phyloP scores from a whole-genome alignment of 208 protist genomes.

The Wallacemonas sp. region DNA sequence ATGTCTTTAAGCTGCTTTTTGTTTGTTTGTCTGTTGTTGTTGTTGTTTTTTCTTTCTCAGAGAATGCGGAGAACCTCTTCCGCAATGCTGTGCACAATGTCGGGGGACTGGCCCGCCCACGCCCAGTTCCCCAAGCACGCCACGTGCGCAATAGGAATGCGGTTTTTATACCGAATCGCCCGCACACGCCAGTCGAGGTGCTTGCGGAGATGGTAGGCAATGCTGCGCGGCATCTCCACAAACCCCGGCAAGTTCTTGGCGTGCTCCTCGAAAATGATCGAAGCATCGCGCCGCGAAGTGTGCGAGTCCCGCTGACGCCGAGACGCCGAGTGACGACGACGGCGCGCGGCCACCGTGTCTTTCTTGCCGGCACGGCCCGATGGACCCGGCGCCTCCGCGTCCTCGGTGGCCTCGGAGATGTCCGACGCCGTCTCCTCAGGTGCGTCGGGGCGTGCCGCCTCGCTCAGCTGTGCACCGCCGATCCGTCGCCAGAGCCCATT shows the following conservation, averaged over 20 bases:
- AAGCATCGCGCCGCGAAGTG: not conserved
- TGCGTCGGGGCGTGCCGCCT: no score
- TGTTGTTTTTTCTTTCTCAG: slow-evolving; percentile 5
- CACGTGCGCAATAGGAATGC: slow-evolving; percentile 53
- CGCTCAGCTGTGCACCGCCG: no score
- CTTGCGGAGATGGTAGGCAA: slow-evolving; percentile 46
- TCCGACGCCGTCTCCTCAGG: no score
- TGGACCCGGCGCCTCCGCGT: no score
- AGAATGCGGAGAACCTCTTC: slow-evolving; percentile 50
- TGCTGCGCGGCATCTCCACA: slow-evolving; percentile 32
- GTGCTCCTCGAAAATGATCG: slow-evolving; percentile 8
- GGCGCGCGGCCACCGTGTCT: no score
- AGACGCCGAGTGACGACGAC: no score
- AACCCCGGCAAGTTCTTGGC: slow-evolving; percentile 12
- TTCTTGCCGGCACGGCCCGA: no score
- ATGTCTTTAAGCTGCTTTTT: no score
- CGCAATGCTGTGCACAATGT: slow-evolving; percentile 46
- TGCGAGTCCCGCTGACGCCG: no score
- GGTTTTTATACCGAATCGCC: slow-evolving; percentile 42
- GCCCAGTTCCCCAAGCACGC: slow-evolving; percentile 51
- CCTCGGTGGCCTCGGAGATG: no score
- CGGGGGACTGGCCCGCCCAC: slow-evolving; percentile 32
- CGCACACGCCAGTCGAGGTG: slow-evolving; percentile 62
- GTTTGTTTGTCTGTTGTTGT: no score
- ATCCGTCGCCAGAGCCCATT: not conserved